Evolutionary conservation across 192 early-diverging fungal genomes (phyloP), one percentile per base, ranked within the genome.

Genomic region (Backusella liffmaniae): DNA sequence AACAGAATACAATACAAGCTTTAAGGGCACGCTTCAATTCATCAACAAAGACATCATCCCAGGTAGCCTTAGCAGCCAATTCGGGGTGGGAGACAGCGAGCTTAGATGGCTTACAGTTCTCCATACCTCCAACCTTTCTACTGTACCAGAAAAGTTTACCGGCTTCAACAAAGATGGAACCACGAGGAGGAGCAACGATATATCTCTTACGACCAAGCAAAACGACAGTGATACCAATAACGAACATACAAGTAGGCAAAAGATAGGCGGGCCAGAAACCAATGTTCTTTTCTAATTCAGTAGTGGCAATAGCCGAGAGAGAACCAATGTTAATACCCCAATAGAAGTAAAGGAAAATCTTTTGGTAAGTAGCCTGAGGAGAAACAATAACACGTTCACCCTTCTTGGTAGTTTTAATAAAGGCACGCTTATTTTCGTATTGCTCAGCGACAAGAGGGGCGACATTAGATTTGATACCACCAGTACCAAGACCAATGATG

Each of bases 321-420:
- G 88, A 85, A 42, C 92, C 92, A 32, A 92, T 30, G 77, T 92
- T 92, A 75, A 94, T 92, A 42, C 88, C 84, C 84, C 86, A 88
- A 83, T 96, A 96, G 82, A 96, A 96, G 90, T 88, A 92, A 81
- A 91, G 90, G 84, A 94, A 95, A 70, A 95, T 91, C 18, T 85
- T 88, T 84, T 94, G 91, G 70, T 91, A 76, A 3, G 93, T 93
- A 70, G 90, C 82, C 69, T 83, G 81, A 37, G 90, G 89, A 82
- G 88, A 84, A 13, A 93, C 86, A 36, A 34, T 36, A 9, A 69
- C 67, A 41, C 84, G 79, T n/a, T 89, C 90, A 41, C 73, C 84
- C 69, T 86, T 85, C 16, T 69, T 69, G 23, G 86, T 83, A 39
- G 75, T 88, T 65, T 83, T 89, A 73, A 93, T 85, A 59, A 81